Conservation (phyloP, 2,329 filamentous ascomycete species). For the Fusarium tjaetaba region DNA sequence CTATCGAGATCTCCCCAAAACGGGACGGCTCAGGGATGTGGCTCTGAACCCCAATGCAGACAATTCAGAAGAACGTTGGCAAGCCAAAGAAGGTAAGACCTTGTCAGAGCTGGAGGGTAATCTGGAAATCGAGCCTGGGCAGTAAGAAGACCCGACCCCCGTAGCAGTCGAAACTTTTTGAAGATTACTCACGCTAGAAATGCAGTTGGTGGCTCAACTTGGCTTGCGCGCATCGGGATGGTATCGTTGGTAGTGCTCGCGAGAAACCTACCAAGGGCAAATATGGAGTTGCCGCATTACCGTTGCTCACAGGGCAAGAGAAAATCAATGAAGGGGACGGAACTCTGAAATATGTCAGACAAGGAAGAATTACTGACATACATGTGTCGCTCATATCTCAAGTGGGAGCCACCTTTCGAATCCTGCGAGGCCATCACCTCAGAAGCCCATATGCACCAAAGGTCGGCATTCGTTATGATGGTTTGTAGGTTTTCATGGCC, state of each 20-base stretch:
- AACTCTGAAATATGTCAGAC: constrained; percentile 56
- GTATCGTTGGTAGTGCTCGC: constrained; percentile 57
- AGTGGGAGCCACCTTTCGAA: constrained; percentile 60
- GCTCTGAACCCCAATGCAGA: constrained; percentile 48
- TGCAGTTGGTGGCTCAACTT: constrained; percentile 69
- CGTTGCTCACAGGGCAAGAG: constrained; percentile 62
- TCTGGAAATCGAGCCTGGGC: constrained; percentile 57
- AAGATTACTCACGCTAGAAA: constrained; percentile 29
- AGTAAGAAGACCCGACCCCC: constrained; percentile 54
- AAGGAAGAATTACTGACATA: constrained; percentile 57
- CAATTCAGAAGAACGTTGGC: constrained; percentile 50
- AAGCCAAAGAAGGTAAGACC: constrained; percentile 46
- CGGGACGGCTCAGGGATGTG: constrained; percentile 55
- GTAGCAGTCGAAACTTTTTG: background rate
- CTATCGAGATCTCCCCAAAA: constrained; percentile 48
- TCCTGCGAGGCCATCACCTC: constrained; percentile 63
- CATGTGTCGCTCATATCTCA: constrained; percentile 59
- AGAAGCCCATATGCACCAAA: constrained; percentile 62
- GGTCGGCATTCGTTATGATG: constrained; percentile 66
- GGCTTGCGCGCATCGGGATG: constrained; percentile 65
- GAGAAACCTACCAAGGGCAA: constrained; percentile 58
- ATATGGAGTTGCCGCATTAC: constrained; percentile 59
- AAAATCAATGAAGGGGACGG: constrained; percentile 47
- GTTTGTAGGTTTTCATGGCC: constrained; percentile 55
- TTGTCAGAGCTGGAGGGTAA: constrained; percentile 55